Percentiles rank a stretch among this genome's conserved stretches.
These are phyloP conservation scores for Hanseniaspora taiwanica DNA, from an alignment of 805 yeast species.

Conservation along the genomic window DNA sequence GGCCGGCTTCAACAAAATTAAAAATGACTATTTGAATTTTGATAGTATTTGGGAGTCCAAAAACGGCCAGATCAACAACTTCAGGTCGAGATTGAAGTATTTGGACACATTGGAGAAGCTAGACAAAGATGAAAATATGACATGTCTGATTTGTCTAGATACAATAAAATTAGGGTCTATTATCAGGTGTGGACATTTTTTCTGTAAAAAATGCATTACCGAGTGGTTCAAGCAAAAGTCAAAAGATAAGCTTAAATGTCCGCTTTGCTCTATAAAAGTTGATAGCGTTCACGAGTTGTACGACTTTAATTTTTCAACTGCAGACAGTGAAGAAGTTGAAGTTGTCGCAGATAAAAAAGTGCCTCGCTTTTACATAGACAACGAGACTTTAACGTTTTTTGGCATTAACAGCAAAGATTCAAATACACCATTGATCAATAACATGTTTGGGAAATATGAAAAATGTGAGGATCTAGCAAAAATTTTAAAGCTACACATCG, in stretches of 20 bases:
- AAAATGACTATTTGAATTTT: conserved; percentile 6
- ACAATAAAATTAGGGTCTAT: conserved; percentile 62
- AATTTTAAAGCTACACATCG: conserved; percentile 32
- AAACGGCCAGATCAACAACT: conserved; percentile 15
- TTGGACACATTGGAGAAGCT: conserved; percentile 29
- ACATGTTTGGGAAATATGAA: conserved; percentile 10
- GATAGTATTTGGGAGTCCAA: conserved; percentile 13
- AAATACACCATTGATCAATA: too few relatives aligned
- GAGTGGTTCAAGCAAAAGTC: conserved; percentile 52
- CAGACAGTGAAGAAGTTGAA: not conserved
- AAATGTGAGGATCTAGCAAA: conserved; percentile 25
- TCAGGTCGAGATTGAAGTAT: conserved; percentile 34
- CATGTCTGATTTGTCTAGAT: conserved; percentile 71
- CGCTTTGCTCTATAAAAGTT: not conserved
- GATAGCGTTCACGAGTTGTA: conserved; percentile 39
- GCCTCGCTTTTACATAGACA: too few relatives aligned
- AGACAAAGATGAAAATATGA: conserved; percentile 19
- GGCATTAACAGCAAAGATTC: too few relatives aligned
- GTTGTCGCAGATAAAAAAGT: not conserved
- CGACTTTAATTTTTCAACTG: conserved; percentile 39
- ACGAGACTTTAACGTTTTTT: too few relatives aligned
- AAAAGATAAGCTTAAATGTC: not conserved
- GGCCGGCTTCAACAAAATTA: conserved; percentile 5
- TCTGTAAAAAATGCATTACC: conserved; percentile 67
- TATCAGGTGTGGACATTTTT: conserved; percentile 85